Evolutionary conservation across 441 rosid genomes (phyloP), one percentile per base, ranked within the genome.

Genomic region (Cnidoscolus chayamansa): DNA sequence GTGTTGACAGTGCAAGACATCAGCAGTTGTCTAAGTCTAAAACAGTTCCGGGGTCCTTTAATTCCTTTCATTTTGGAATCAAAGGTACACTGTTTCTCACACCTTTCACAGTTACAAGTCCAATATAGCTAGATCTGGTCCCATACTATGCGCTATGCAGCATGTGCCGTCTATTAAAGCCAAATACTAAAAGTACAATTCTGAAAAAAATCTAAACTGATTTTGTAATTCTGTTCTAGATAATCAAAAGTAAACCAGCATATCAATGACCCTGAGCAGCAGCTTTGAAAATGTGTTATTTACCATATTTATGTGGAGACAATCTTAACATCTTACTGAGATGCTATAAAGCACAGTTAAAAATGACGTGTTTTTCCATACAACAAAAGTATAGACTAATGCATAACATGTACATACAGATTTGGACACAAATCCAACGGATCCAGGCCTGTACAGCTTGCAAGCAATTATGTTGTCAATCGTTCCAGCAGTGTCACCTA

Each of bases 401-500:
- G 25, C 25, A 25, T 62, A 69, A 65, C 20, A 59, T 75, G 49
- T 49, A 83, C 98, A 8, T 88, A 94, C 98, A 72, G 98, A 94
- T 86, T 94, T 94, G 40, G 98, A 94, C 79, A 92, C 97, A 85
- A 92, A 94, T 72, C 97, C 98, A 79, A 94, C 86, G 73, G 97
- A 94, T 78, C 98, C 98, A 63, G 98, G 94, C 78, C 97, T 85
- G 90, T 92, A 92, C 58, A 94, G 84, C 84, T 88, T 94, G 97
- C 97, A 88, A 4, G 91, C 86, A 77, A 92, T 85, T 67, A 92
- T 89, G 81, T 94, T 94, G 77, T 92, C 98, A 70, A 92, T 87
- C 67, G 98, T 94, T 80, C 97, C 98, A 37, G 98, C 97, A 82
- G 98, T 94, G 84, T 94, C 98, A 65, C 98, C 98, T 43, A 94